phyloP scores from a whole-genome alignment of 2,329 filamentous ascomycete species.

The Sphaerostilbella broomeana region DNA sequence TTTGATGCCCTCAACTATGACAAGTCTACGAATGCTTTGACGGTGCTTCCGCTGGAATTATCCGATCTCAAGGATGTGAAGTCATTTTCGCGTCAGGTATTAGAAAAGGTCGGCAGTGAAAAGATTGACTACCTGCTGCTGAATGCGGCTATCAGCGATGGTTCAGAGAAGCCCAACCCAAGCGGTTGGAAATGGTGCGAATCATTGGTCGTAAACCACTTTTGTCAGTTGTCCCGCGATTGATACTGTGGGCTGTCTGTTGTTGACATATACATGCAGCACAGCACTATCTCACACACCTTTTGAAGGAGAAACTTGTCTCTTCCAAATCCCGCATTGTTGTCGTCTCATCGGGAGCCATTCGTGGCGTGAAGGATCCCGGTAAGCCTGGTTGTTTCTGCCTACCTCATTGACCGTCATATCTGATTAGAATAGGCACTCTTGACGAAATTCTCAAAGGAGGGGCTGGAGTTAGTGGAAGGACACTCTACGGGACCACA shows the following conservation, averaged over 20 bases:
- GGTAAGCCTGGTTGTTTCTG: too few species aligned
- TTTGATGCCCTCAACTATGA: conserved; percentile 38
- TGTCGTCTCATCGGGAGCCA: conserved; percentile 44
- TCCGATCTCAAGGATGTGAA: conserved; percentile 38
- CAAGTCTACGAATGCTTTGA: conserved; percentile 32
- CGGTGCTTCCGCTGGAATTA: conserved; percentile 43
- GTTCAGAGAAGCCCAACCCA: conserved; percentile 28
- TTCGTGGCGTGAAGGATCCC: conserved; percentile 34
- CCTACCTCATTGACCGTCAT: too few species aligned
- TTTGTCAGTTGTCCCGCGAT: conserved; percentile 32
- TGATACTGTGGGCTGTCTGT: conserved; percentile 10
- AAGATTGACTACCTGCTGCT: conserved; percentile 44
- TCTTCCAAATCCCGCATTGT: conserved; percentile 41
- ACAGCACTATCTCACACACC: conserved; percentile 47
- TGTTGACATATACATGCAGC: conserved; percentile 27
- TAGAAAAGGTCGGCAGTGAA: conserved; percentile 34
- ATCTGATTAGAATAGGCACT: conserved; percentile 24
- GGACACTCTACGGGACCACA: conserved; percentile 33
- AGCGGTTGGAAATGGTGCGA: conserved; percentile 45
- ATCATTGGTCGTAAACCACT: conserved; percentile 44
- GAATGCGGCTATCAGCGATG: conserved; percentile 41
- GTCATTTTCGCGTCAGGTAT: conserved; percentile 38
- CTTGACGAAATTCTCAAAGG: conserved; percentile 35
- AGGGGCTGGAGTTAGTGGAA: conserved; percentile 27
- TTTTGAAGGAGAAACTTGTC: conserved; percentile 42